Evolutionary conservation across 2,329 filamentous ascomycete species (phyloP).

Genomic region (Scedosporium aurantiacum): DNA sequence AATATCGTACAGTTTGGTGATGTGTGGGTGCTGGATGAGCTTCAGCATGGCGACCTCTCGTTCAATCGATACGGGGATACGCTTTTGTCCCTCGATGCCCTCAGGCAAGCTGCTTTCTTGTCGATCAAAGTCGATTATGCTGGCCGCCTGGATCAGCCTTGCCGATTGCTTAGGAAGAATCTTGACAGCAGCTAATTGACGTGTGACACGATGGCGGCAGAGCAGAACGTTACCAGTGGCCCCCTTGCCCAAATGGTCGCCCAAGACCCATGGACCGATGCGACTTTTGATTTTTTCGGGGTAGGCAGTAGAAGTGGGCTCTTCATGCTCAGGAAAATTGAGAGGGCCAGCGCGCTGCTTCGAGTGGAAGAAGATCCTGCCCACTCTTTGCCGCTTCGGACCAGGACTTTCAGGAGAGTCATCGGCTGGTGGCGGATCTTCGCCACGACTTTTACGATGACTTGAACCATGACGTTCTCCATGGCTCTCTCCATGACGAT

Average conservation of each 20-base stretch:
- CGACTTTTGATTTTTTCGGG: constrained; percentile 51
- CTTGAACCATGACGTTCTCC: not conserved
- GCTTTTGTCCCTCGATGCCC: constrained; percentile 48
- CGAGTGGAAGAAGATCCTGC: not conserved
- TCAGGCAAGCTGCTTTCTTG: constrained; percentile 50
- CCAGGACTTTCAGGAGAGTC: not conserved
- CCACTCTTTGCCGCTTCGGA: not conserved
- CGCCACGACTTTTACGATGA: not conserved
- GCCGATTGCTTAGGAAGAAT: constrained; percentile 81
- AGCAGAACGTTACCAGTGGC: constrained; percentile 80
- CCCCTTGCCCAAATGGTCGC: constrained; percentile 78
- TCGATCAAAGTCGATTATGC: constrained; percentile 70
- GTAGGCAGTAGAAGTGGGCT: constrained; percentile 7
- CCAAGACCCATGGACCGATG: constrained; percentile 89
- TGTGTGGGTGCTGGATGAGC: constrained; percentile 86
- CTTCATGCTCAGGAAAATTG: not conserved
- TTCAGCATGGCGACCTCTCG: constrained; percentile 96
- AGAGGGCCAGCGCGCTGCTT: not conserved
- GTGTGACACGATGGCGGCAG: constrained; percentile 68
- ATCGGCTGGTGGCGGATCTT: not conserved
- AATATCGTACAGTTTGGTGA: constrained; percentile 89
- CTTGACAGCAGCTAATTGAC: constrained; percentile 82
- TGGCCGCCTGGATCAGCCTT: constrained; percentile 72
- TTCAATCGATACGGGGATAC: constrained; percentile 81
- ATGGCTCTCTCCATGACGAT: not conserved